Base-by-base conservation (phyloP, 805 yeast species). In the Metschnikowia sp. region DNA sequence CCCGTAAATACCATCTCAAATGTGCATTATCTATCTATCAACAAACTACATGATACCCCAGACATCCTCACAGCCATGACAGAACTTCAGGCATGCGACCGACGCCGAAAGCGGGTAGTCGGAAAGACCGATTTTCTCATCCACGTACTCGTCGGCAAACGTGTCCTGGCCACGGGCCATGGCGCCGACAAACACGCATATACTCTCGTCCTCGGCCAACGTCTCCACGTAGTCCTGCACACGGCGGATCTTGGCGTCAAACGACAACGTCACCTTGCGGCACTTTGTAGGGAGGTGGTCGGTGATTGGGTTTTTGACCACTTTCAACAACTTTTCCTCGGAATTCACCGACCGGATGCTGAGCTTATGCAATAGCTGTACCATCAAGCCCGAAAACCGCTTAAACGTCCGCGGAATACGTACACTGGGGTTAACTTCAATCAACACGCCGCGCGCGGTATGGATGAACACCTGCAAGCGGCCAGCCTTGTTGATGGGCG, bases 131-230 rank as follows among this genome's bases (percentile, higher is more conserved):
- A 94, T 86, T 63, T 92, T 94, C 68, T 94, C 98, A 66, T 94
- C 98, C 38, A 92, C 96, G 62, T 68, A 92, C 68, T 91, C 98
- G 67, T 94, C 99, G 22, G 99, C 99, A 69, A 94, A 94, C 58
- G 83, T 90, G 69, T 94, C 99, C 65, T 86, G 86, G 62, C 99
- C 99, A 68, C 97, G 84, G 18, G 99, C 99, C 97, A 94, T 94
- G 40, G 99, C 96, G 64, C 99, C 99, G 40, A 94, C 97, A 68
- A 94, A 94, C 28, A 94, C 97, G 77, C 99, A 94, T 58, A 94
- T 84, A 63, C 96, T 87, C 72, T 94, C 97, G 62, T 88, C 96
- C 2, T 82, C 83, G 58, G 83, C 96, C 58, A 94, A 73, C 49
- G 84, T 84, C 13, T 66, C 68, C 35, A 91, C 91, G 64, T 88